Percentiles rank a stretch among this genome's conserved stretches.
Evolutionary conservation across 192 early-diverging fungal species (phyloP).

Genomic region (Cetraspora pellucida): DNA sequence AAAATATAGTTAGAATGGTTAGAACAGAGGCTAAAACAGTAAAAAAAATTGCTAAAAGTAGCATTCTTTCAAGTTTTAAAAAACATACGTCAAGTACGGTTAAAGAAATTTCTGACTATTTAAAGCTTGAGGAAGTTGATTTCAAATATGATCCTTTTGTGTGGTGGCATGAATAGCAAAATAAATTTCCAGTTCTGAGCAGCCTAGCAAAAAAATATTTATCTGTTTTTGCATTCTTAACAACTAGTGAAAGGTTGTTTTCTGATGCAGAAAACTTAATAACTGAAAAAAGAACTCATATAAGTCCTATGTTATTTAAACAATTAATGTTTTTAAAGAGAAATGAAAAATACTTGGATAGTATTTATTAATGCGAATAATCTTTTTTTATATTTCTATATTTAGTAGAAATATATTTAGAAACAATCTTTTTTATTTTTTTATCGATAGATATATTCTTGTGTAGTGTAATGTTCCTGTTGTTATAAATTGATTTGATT

Average conservation of each 20-base stretch:
- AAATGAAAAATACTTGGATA: background rate
- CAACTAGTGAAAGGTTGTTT: slow-evolving; percentile 1
- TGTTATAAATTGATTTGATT: too few relatives aligned
- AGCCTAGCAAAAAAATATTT: slow-evolving; percentile 2
- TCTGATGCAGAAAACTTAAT: slow-evolving; percentile 3
- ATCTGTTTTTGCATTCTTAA: background rate
- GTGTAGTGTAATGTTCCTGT: too few relatives aligned
- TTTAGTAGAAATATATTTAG: too few relatives aligned
- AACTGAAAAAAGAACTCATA: slow-evolving; percentile 5
- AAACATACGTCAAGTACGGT: background rate
- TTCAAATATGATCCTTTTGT: background rate
- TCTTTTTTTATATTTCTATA: too few relatives aligned
- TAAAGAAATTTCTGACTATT: background rate
- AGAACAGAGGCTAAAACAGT: background rate
- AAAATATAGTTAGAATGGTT: too few relatives aligned
- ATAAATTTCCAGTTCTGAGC: background rate
- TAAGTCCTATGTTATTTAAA: background rate
- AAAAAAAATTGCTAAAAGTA: background rate
- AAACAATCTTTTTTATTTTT: too few relatives aligned
- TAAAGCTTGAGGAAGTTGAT: background rate
- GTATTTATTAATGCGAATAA: background rate
- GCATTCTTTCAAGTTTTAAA: background rate
- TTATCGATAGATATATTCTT: too few relatives aligned
- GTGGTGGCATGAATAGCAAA: background rate
- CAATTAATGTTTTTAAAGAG: background rate